phyloP scores from a whole-genome alignment of 1,139 yeast species.

The Geotrichum bryndzae region DNA sequence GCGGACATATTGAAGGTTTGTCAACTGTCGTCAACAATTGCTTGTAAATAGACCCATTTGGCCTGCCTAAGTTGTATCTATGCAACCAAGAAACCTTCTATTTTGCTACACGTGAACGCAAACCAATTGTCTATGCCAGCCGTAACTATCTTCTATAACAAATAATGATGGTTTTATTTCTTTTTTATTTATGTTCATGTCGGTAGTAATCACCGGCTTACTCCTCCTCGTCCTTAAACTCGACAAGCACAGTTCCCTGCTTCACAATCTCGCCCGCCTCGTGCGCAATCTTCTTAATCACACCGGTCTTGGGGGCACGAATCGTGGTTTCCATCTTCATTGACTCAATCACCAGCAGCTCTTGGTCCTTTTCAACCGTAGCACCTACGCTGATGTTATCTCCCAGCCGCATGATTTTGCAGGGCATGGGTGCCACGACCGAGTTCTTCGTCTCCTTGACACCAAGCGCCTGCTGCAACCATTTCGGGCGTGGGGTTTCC shows the following conservation, averaged over 20 bases:
- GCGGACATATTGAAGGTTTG: no score
- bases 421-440: conserved; percentile 37
- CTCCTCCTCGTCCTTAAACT: conserved; percentile 29
- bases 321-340: conserved; percentile 28
- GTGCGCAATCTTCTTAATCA: conserved; percentile 31
- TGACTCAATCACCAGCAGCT: conserved; percentile 23
- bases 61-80: no score
- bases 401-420: conserved; percentile 31
- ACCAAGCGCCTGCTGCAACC: conserved; percentile 33
- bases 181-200: neutral
- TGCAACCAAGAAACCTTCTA: no score
- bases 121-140: no score
- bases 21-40: no score
- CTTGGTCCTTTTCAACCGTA: conserved; percentile 22
- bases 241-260: conserved; percentile 33
- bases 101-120: no score
- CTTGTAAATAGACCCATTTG: no score
- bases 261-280: conserved; percentile 32
- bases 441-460: conserved; percentile 28
- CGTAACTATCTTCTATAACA: no score
- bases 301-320: conserved; percentile 25
- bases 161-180: neutral
- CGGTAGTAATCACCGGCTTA: neutral
- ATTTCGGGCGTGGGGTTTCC: conserved; percentile 29
- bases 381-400: conserved; percentile 17